Conservation (phyloP, 2,329 filamentous ascomycete species). For the Fusarium sacchari region DNA sequence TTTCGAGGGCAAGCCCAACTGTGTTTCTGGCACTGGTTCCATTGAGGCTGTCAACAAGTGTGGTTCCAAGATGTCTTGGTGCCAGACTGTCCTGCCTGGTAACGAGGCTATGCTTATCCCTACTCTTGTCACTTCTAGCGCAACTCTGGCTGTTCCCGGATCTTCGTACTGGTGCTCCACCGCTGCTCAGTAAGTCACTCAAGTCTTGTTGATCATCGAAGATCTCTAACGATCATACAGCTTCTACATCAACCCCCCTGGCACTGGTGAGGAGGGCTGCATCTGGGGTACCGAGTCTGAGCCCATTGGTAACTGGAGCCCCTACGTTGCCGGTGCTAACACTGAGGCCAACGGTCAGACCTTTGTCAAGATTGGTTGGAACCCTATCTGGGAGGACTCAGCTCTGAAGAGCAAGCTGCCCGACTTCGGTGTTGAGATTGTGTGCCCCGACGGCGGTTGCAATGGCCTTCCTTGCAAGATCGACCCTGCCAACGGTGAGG, state of each 20-base stretch:
- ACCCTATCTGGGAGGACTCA: slow-evolving; percentile 75
- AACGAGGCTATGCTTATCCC: slow-evolving; percentile 87
- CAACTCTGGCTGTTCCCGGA: slow-evolving; percentile 76
- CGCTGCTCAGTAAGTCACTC: slow-evolving; percentile 72
- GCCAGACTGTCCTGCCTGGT: slow-evolving; percentile 81
- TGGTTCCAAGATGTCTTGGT: slow-evolving; percentile 72
- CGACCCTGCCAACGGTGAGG: slow-evolving; percentile 67
- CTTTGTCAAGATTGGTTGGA: slow-evolving; percentile 80
- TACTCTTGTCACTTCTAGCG: slow-evolving; percentile 68
- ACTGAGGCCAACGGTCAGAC: slow-evolving; percentile 71
- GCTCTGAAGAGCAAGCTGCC: slow-evolving; percentile 67
- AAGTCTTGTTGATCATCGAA: slow-evolving; percentile 31
- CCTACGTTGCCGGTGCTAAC: slow-evolving; percentile 81
- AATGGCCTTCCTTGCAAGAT: slow-evolving; percentile 80
- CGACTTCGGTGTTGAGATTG: slow-evolving; percentile 74
- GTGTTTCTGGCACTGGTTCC: slow-evolving; percentile 73
- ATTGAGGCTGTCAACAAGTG: slow-evolving; percentile 75
- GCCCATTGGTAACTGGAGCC: slow-evolving; percentile 78
- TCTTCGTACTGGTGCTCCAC: slow-evolving; percentile 76
- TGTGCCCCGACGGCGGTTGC: slow-evolving; percentile 73
- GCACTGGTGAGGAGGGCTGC: slow-evolving; percentile 71
- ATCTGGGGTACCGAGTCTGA: slow-evolving; percentile 73
- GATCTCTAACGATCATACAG: slow-evolving; percentile 54
- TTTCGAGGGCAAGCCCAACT: slow-evolving; percentile 74
- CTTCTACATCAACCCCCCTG: slow-evolving; percentile 83